Conservation (phyloP, 139 green algal genomes). For the Micractinium sp. region DNA sequence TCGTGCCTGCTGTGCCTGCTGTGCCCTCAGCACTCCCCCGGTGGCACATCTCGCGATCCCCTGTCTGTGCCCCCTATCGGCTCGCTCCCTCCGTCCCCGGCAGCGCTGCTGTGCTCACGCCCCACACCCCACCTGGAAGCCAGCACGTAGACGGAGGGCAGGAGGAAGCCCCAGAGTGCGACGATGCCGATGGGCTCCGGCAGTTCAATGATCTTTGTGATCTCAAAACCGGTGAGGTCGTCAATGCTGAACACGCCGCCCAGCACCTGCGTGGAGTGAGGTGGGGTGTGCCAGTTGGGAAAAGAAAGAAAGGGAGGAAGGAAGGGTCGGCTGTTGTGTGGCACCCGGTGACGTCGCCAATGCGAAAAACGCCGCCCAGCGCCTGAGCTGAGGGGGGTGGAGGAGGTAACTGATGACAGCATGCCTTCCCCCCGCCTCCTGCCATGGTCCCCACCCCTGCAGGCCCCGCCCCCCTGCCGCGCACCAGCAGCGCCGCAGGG, state of each 20-base stretch:
- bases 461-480: not conserved
- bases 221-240: conserved; percentile 86
- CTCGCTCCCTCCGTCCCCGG: too few species aligned
- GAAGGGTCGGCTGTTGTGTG: too few species aligned
- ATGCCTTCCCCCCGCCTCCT: not conserved
- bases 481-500: conserved; percentile 67
- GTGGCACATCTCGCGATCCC: too few species aligned
- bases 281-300: not conserved
- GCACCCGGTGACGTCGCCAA: too few species aligned
- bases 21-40: too few species aligned
- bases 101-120: too few species aligned
- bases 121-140: conserved; percentile 28
- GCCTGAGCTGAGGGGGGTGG: not conserved
- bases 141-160: conserved; percentile 83
- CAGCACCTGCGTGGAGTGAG: conserved; percentile 58
- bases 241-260: conserved; percentile 81
- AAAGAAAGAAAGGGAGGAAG: too few species aligned
- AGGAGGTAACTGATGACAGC: not conserved
- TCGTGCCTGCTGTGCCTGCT: too few species aligned
- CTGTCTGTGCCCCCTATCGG: too few species aligned
- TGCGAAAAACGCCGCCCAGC: too few species aligned
- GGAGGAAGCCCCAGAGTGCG: conserved; percentile 84
- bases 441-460: not conserved
- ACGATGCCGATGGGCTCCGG: conserved; percentile 83
- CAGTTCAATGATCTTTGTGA: conserved; percentile 76